These are phyloP conservation scores for Boletus coccyginus DNA, from an alignment of 768 basidiomycete species.

Conservation along the genomic window DNA sequence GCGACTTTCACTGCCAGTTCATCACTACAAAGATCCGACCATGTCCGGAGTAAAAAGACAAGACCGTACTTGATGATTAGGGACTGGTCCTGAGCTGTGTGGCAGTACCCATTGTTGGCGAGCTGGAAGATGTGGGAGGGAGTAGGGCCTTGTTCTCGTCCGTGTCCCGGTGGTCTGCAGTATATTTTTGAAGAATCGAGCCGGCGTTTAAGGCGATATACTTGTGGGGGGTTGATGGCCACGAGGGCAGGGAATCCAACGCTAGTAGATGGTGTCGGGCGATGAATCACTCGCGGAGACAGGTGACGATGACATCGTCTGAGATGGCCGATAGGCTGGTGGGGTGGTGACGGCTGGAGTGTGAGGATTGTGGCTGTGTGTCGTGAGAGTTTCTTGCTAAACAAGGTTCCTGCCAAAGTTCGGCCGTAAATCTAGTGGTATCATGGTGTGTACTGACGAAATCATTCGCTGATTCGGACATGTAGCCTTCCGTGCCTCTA, in stretches of 20 bases:
- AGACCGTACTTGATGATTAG: conserved; percentile 74
- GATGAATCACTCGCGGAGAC: conserved; percentile 83
- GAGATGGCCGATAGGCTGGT: conserved; percentile 61
- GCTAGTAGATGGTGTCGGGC: conserved; percentile 73
- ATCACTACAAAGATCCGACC: conserved; percentile 50
- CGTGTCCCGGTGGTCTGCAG: conserved; percentile 80
- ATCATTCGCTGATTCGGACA: no score
- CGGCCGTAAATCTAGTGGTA: no score
- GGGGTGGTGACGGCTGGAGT: conserved; percentile 64
- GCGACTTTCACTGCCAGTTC: conserved; percentile 86
- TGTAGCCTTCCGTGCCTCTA: no score
- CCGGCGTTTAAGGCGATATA: conserved; percentile 84
- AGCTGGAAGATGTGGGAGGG: conserved; percentile 88
- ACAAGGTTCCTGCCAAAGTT: no score
- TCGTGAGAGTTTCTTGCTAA: no score
- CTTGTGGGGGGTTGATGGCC: conserved; percentile 91
- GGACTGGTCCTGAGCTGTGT: conserved; percentile 91
- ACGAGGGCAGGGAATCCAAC: conserved; percentile 73
- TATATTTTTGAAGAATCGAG: conserved; percentile 80
- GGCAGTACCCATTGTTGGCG: conserved; percentile 90
- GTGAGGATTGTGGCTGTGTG: no score
- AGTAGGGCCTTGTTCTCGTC: conserved; percentile 55
- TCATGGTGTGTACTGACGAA: no score
- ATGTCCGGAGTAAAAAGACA: background rate
- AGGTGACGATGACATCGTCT: conserved; percentile 83